Evolutionary conservation across 495 filamentous ascomycete genomes (phyloP).

Genomic region (Neohortaea acidophila): DNA sequence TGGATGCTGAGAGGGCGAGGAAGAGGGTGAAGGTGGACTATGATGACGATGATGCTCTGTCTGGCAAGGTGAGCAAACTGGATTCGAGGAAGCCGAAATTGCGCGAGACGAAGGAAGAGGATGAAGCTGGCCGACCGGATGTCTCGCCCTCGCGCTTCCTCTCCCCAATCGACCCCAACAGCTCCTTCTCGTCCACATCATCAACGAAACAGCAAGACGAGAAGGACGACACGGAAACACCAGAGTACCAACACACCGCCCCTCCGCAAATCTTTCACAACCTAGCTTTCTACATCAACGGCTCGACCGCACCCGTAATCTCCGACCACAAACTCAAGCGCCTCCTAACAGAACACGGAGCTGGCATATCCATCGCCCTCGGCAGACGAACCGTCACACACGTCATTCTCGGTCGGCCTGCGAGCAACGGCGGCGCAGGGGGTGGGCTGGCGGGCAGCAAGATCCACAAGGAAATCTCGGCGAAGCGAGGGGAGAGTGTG

Average conservation of each 20-base stretch:
- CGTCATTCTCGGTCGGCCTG: slow-evolving; percentile 59
- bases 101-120: slow-evolving; percentile 9
- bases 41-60: too few relatives aligned
- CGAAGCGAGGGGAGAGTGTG: slow-evolving; percentile 40
- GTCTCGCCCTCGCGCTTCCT: slow-evolving; percentile 11
- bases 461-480: slow-evolving; percentile 63
- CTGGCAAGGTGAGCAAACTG: slow-evolving; percentile 6
- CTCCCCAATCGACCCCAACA: slow-evolving; percentile 6
- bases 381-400: slow-evolving; percentile 66
- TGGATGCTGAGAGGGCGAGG: slow-evolving; percentile 14
- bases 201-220: neutral
- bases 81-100: slow-evolving; percentile 9
- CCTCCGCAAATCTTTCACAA: slow-evolving; percentile 43
- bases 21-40: slow-evolving; percentile 26
- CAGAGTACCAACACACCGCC: neutral
- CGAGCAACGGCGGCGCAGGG: slow-evolving; percentile 37
- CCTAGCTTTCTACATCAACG: slow-evolving; percentile 72
- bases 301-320: slow-evolving; percentile 62
- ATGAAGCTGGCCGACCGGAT: slow-evolving; percentile 15
- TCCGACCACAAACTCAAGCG: slow-evolving; percentile 79
- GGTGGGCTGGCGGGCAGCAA: slow-evolving; percentile 71
- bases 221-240: neutral
- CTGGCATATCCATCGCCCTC: slow-evolving; percentile 47
- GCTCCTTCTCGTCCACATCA: neutral
- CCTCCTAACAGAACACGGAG: slow-evolving; percentile 60